These are phyloP conservation scores for Calonectria ilicicola DNA, from an alignment of 2,329 filamentous ascomycete species.

Conservation along the genomic window DNA sequence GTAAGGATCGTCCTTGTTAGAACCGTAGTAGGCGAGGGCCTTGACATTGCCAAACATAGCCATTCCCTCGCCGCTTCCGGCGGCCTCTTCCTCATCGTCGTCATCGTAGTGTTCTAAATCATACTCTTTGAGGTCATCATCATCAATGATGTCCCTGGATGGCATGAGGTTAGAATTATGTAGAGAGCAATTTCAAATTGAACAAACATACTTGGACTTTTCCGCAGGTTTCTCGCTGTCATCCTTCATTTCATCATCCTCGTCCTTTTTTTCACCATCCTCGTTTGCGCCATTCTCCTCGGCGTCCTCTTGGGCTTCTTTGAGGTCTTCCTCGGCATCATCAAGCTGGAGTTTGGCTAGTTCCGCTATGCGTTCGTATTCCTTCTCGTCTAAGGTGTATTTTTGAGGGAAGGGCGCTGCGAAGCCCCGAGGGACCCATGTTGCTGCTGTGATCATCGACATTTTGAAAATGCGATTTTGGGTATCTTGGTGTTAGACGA, in stretches of 20 bases:
- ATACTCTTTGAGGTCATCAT: constrained; percentile 95
- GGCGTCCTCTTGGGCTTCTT: constrained; percentile 71
- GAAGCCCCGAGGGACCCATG: constrained; percentile 83
- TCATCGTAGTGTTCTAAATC: constrained; percentile 97
- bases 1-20: constrained; percentile 95
- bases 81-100: constrained; percentile 68
- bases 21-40: constrained; percentile 92
- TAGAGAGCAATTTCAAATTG: not conserved
- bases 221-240: constrained; percentile 40
- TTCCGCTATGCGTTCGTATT: constrained; percentile 80
- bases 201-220: constrained; percentile 52
- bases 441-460: constrained; percentile 82
- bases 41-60: constrained; percentile 97
- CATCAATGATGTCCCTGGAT: constrained; percentile 64
- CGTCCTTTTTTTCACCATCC: constrained; percentile 44
- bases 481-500: constrained; percentile 42
- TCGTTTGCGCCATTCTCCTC: constrained; percentile 43
- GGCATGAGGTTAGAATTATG: constrained; percentile 23
- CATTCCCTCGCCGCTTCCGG: constrained; percentile 74
- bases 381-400: constrained; percentile 80
- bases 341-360: constrained; percentile 85
- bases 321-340: constrained; percentile 89
- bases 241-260: constrained; percentile 53
- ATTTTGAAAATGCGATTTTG: constrained; percentile 50
- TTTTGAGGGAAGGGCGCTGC: constrained; percentile 81